Percentiles rank a stretch among this genome's conserved stretches.
Evolutionary conservation across 2,329 filamentous ascomycete species (phyloP).

Genomic region (Diaporthe sp.): DNA sequence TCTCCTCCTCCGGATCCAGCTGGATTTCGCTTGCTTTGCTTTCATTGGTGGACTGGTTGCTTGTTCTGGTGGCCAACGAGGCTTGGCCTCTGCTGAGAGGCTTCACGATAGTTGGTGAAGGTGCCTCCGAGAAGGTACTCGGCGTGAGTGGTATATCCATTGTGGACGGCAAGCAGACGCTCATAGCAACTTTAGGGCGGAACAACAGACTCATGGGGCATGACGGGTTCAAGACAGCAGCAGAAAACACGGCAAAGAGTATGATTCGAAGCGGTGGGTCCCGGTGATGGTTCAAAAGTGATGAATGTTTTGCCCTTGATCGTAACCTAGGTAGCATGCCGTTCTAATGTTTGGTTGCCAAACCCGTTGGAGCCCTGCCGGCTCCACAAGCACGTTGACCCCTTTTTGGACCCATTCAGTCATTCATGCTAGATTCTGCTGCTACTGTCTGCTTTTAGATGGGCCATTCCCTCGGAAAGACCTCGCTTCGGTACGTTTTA

Average conservation of each 20-base stretch:
- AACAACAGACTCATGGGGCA: neutral
- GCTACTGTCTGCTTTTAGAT: conserved; percentile 1
- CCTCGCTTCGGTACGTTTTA: conserved; percentile 11
- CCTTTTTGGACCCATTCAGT: conserved; percentile 24
- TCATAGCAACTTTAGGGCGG: too few relatives aligned
- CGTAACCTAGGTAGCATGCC: neutral
- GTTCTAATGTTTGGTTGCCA: neutral
- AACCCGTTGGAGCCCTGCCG: neutral
- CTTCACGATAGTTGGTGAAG: conserved; percentile 14
- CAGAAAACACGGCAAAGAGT: neutral
- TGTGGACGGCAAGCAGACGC: neutral
- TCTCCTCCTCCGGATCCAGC: conserved; percentile 30
- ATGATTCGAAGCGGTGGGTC: neutral
- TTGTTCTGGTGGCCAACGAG: neutral
- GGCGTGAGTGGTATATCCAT: conserved; percentile 15
- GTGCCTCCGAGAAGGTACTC: neutral
- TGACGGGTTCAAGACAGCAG: neutral
- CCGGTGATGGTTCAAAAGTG: neutral
- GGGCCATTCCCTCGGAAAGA: neutral
- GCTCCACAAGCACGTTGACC: conserved; percentile 3
- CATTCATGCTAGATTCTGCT: neutral
- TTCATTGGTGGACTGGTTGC: conserved; percentile 1
- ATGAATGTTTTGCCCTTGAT: conserved; percentile 5
- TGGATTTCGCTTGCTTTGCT: neutral
- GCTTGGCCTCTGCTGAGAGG: conserved; percentile 7